Evolutionary conservation across 2,329 filamentous ascomycete genomes (phyloP), one percentile per base, ranked within the genome.

Genomic region (Phaeoacremonium minimum): DNA sequence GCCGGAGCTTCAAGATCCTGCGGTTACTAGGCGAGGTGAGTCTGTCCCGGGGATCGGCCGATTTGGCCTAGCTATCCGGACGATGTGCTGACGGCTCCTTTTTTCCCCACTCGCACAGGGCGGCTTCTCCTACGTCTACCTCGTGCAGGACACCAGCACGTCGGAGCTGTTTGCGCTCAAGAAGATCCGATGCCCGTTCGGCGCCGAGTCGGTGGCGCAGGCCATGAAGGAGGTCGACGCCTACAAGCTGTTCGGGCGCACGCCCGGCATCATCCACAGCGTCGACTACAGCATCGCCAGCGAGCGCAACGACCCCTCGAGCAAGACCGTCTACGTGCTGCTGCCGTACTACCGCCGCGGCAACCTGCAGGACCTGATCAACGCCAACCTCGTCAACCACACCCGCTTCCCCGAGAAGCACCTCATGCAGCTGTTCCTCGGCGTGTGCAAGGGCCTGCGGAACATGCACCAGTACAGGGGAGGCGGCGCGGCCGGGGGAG

Each of bases 171-270:
- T 95, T 61, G 93, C 93, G 14, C 81, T 97, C 44, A 98, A 98
- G 66, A 98, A 98, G 75, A 98, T 98, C 62, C 84, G 91, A 57
- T 98, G 93, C 71, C 91, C 93, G 5, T 97, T 98, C 56, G 93
- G 93, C 48, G 85, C 93, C 62, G 93, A 98, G 71, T 95, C 88
- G 17, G 91, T 98, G 41, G 82, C 88, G 48, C 88, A 87, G 59
- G 93, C 93, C 35, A 84, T 97, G 74, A 91, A 91, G 61, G 93
- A 98, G 69, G 93, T 97, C 44, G 91, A 97, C 61, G 91, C 93
- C 33, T 98, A 98, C 70, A 83, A 83, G 47, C 79, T 96, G 41
- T 98, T 98, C 67, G 71, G 80, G 37, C 81, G 83, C 48, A 79
- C 87, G 45, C 79, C 83, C 8, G 88, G 89, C 63, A 93, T 97